phyloP scores from a whole-genome alignment of 805 yeast species.

The Jamesozyma hellenica region DNA sequence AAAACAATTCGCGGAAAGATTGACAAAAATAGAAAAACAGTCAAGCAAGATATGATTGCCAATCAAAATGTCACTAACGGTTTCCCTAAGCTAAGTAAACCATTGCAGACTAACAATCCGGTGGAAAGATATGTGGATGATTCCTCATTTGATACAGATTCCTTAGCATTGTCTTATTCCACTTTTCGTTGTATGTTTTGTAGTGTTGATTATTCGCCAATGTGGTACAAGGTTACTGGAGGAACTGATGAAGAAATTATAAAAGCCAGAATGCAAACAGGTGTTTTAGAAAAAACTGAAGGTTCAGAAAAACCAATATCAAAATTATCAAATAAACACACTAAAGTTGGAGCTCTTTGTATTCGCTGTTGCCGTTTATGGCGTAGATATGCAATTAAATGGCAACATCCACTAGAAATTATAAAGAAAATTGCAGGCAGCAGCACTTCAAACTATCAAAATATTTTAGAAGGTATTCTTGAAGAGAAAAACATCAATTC shows the following conservation, averaged over 20 bases:
- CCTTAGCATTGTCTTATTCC: conserved; percentile 33
- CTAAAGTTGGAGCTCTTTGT: conserved; percentile 55
- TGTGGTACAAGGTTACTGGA: conserved; percentile 30
- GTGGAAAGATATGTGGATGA: conserved; percentile 33
- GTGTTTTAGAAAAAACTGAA: conserved; percentile 15
- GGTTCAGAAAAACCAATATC: conserved; percentile 6
- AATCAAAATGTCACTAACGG: conserved; percentile 1
- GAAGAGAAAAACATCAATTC: conserved; percentile 12
- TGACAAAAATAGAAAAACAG: conserved; percentile 46
- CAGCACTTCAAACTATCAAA: conserved; percentile 8
- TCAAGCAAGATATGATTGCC: conserved; percentile 11
- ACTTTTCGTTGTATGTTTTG: conserved; percentile 66
- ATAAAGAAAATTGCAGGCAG: conserved; percentile 35
- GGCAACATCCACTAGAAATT: conserved; percentile 74
- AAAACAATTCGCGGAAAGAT: conserved; percentile 77
- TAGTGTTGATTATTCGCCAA: conserved; percentile 30
- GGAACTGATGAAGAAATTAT: conserved; percentile 24
- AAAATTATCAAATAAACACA: conserved; percentile 11
- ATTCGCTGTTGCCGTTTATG: conserved; percentile 80
- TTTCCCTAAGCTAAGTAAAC: not conserved
- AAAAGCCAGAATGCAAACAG: conserved; percentile 14
- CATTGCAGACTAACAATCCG: conserved; percentile 1
- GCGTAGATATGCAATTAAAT: conserved; percentile 78
- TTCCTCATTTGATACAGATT: conserved; percentile 52
- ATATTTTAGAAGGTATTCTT: conserved; percentile 12